Base-by-base conservation (phyloP, 2,329 filamentous ascomycete species). In the Thielaviopsis punctulata region DNA sequence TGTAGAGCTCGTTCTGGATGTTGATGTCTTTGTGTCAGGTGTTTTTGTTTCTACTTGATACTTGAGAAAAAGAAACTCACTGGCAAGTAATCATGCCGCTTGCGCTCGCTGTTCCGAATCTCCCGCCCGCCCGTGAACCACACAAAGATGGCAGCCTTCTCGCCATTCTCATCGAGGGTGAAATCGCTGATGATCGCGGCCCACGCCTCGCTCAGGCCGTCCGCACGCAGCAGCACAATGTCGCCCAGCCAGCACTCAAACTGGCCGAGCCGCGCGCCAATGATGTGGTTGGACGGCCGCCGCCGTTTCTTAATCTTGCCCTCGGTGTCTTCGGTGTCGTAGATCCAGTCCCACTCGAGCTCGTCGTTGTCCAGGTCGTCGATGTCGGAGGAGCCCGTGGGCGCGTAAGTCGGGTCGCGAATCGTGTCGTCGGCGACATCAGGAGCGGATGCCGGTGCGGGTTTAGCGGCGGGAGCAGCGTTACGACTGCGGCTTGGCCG, bases 61-160 rank as follows among this genome's bases (percentile, higher is more conserved):
- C 19, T 23, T 9, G 30, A 27, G 4, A 18, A 48, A 6, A 23
- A n/a, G 44, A 6, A 22, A 60, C 68, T 54, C 69, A 84, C 79
- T 62, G 77, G 77, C 50, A 93, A 65, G 55, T 79, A 86, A 66
- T 98, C 92, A 12, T 71, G 75, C 61, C 87, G 74, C 68, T 92
- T 94, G 67, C 86, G 90, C 54, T 79, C 76, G 62, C 82, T 84
- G 60, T 86, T 92, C 24, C 82, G 78, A 56, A 95, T 86, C 66
- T 96, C 90, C 61, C 84, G 85, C 60, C 94, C 85, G 0, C 86
- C 87, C 0, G 86, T 88, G 63, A 98, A 95, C 92, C 92, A 98
- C 75, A 95, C 82, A 62, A 98, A 92, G 57, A 83, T 84, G 52
- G 85, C 90, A 23, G 82, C 80, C 71, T 87, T 95, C 44, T 84